Evolutionary conservation across 169 alveolate species (phyloP), one percentile per base, ranked within the genome.

Genomic region (Cryptosporidium bovis): DNA sequence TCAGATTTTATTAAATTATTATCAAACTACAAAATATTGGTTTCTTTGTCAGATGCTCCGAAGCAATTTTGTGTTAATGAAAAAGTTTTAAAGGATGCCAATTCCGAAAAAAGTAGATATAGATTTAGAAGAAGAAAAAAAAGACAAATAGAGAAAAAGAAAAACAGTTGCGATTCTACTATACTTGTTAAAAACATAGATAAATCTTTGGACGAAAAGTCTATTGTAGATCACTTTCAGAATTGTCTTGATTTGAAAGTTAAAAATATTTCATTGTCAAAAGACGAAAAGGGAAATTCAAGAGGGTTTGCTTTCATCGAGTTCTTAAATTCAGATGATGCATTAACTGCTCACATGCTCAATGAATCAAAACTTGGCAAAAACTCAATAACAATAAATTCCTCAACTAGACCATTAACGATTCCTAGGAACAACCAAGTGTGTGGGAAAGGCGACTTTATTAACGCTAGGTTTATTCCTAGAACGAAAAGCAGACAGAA

Each of bases 261-360:
- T 2, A 77, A 77, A 15, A 56, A 62, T 46, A 56, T 77, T 36
- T 18, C 48, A 36, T 58, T 77, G 40, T 60, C 77, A 62, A 64
- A 85, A 20, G 83, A 56, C 83, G 68, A 8, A 31, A 64, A 58
- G 62, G 92, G 92, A 27, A 36, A 51, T n/a, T 77, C 92, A 5
- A 77, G 65, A 12, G 92, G 92, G 36, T 77, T 77, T 65, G 92
- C 66, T 12, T 85, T 77, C 29, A 64, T 85, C 48, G 89, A 85
- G 51, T 77, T 85, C 48, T 65, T 44, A 16, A 48, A 33, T 31
- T 48, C 85, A 5, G 69, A 29, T 48, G 92, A 71, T 65, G 90
- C 92, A 36, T 62, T 85, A 40, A 69, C 90, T 12, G 92, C 92
- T 20, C 82, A 65, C 65, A 71, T 85, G 83, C 67, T 71, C 16